phyloP scores from a whole-genome alignment of 805 yeast species.

The Yamadazyma scolyti region DNA sequence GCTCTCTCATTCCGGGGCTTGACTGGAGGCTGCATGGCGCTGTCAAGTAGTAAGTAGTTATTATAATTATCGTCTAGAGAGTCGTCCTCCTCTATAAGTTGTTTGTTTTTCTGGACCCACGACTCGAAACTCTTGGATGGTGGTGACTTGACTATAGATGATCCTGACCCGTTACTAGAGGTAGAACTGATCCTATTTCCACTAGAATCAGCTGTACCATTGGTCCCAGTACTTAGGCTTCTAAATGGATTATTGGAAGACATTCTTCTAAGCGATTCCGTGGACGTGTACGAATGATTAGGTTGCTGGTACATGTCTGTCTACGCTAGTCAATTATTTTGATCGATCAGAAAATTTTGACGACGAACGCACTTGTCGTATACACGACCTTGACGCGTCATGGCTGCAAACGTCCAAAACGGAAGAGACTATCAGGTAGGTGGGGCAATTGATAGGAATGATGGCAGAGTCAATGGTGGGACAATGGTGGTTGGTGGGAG shows the following conservation, averaged over 20 bases:
- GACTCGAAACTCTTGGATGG: conserved; percentile 38
- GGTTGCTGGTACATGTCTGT: conserved; percentile 42
- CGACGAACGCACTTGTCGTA: too few relatives aligned
- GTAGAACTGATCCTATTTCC: conserved; percentile 9
- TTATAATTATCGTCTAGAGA: conserved; percentile 32
- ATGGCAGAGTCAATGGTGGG: too few relatives aligned
- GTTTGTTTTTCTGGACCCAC: conserved; percentile 53
- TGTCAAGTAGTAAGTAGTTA: conserved; percentile 8
- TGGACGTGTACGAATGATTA: conserved; percentile 28
- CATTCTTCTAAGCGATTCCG: conserved; percentile 40
- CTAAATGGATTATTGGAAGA: conserved; percentile 77
- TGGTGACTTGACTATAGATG: conserved; percentile 19
- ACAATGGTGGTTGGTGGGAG: too few relatives aligned
- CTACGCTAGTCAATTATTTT: too few relatives aligned
- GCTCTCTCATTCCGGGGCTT: conserved; percentile 8
- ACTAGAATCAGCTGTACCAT: not conserved
- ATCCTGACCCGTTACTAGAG: conserved; percentile 15
- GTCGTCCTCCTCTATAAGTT: conserved; percentile 29
- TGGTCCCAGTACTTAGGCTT: conserved; percentile 3
- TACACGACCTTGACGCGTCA: too few relatives aligned
- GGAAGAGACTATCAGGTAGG: too few relatives aligned
- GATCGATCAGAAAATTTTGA: too few relatives aligned
- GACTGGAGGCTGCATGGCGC: conserved; percentile 5
- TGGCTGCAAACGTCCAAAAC: too few relatives aligned
- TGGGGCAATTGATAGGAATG: too few relatives aligned